A percentile compares a stretch with the other conserved stretches of the same genome.
phyloP scores from a whole-genome alignment of 495 filamentous ascomycete genomes.

The Stereocaulon alpinum region DNA sequence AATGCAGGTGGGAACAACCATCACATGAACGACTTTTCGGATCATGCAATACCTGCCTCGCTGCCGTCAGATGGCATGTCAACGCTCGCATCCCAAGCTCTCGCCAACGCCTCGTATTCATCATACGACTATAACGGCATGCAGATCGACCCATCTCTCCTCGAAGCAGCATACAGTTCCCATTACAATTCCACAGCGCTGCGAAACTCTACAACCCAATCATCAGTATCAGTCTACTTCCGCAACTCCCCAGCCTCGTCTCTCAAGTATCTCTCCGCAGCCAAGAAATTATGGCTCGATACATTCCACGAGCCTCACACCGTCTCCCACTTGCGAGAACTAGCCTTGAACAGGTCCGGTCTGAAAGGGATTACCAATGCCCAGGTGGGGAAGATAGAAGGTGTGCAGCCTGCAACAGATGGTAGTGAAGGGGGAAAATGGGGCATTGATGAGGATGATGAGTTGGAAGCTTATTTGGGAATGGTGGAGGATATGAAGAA shows the following conservation, averaged over 20 bases:
- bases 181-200: constrained; percentile 26
- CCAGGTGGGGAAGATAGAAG: constrained; percentile 50
- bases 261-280: constrained; percentile 26
- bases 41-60: neutral
- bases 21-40: neutral
- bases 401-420: constrained; percentile 44
- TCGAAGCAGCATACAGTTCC: constrained; percentile 37
- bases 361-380: constrained; percentile 23
- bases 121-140: constrained; percentile 41
- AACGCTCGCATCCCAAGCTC: constrained; percentile 41
- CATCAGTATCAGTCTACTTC: constrained; percentile 51
- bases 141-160: constrained; percentile 57
- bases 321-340: constrained; percentile 43
- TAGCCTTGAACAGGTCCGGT: constrained; percentile 29
- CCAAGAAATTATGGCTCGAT: constrained; percentile 50
- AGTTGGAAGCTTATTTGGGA: constrained; percentile 57
- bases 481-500: constrained; percentile 51
- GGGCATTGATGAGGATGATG: constrained; percentile 55
- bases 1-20: neutral
- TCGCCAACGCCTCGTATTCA: constrained; percentile 37
- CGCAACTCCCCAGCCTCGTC: constrained; percentile 36
- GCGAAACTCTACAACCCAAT: constrained; percentile 12
- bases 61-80: constrained; percentile 36
- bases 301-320: constrained; percentile 43
- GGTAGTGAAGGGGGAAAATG: constrained; percentile 42